Evolutionary conservation across 2,329 filamentous ascomycete species (phyloP), one percentile per base, ranked within the genome.

Genomic region (Aspergillus udagawae): DNA sequence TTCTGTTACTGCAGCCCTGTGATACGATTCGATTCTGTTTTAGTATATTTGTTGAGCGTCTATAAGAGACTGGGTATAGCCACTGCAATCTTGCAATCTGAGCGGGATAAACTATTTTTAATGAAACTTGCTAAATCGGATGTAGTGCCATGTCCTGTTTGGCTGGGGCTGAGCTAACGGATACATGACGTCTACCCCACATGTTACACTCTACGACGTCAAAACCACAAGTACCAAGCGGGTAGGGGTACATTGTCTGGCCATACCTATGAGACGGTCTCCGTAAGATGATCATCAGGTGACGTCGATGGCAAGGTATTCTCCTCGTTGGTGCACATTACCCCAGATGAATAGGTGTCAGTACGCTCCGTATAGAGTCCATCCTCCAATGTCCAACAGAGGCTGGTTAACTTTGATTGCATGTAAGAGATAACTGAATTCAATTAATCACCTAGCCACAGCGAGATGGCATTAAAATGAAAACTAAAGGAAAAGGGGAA

Each of bases 231-330:
- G 32, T 20, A 38, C n/a, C 48, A 47, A 41, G 25, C 45, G 35
- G 42, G 48, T 50, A 35, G 44, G 49, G 42, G 48, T 50, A 35
- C 42, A 45, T 17, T 38, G 3, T 38, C 28, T 44, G n/a, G 41
- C 41, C 41, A 44, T 44, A 10, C 28, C 10, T 29, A 20, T 21
- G 14, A 38, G 32, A 17, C 14, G 14, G 14, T 17, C 32, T 38
- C 32, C 32, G 32, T 38, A 41, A 25, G 41, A 67, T 67, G 66
- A 68, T 59, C 54, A 53, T 58, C 51, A 57, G 60, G 63, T 68
- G 66, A 68, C 66, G 66, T 68, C 65, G 65, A 60, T 55, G 47
- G 29, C 52, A 38, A 45, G 32, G 20, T 41, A 48, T 32, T 48
- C 29, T 20, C 20, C 8, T 27, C 12, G 2, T 28, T 6, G 10